phyloP scores from a whole-genome alignment of 108 stramenopile species.

The Skeletonema grethae region DNA sequence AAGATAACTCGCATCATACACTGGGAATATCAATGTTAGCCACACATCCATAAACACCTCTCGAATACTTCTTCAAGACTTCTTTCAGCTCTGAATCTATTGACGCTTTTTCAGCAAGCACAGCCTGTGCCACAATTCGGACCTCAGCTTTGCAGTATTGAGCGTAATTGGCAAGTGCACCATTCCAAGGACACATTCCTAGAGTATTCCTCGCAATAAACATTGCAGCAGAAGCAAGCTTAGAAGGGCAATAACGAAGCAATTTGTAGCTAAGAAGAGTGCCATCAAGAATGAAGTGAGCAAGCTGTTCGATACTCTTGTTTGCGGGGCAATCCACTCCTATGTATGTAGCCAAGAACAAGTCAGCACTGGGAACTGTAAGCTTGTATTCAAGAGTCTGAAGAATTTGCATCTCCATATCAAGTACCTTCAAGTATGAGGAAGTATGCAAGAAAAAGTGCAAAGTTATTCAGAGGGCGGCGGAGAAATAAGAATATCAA shows the following conservation, averaged over 20 bases:
- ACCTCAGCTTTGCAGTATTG: slow-evolving; percentile 80
- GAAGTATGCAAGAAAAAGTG: not conserved
- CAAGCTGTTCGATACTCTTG: slow-evolving; percentile 79
- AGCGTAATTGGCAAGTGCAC: slow-evolving; percentile 84
- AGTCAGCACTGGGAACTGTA: slow-evolving; percentile 84
- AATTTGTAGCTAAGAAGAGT: slow-evolving; percentile 85
- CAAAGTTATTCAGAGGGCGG: not conserved
- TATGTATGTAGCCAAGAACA: slow-evolving; percentile 89
- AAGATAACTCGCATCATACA: too few relatives aligned
- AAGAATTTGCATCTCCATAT: slow-evolving; percentile 90
- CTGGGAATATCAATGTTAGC: slow-evolving; percentile 30
- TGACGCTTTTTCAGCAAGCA: slow-evolving; percentile 49
- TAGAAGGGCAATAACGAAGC: slow-evolving; percentile 83
- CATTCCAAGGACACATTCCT: slow-evolving; percentile 80
- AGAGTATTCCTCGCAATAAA: slow-evolving; percentile 79
- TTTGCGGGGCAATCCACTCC: slow-evolving; percentile 85
- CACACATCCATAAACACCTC: slow-evolving; percentile 57
- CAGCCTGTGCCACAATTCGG: slow-evolving; percentile 62
- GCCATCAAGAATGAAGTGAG: slow-evolving; percentile 87
- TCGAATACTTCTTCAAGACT: slow-evolving; percentile 76
- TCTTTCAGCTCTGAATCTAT: slow-evolving; percentile 50
- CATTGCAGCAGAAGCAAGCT: slow-evolving; percentile 88
- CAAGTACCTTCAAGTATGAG: slow-evolving; percentile 64
- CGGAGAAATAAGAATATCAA: not conserved
- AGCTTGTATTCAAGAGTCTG: slow-evolving; percentile 80